Conservation (phyloP, 2,329 filamentous ascomycete species). For the Polychaeton citri region DNA sequence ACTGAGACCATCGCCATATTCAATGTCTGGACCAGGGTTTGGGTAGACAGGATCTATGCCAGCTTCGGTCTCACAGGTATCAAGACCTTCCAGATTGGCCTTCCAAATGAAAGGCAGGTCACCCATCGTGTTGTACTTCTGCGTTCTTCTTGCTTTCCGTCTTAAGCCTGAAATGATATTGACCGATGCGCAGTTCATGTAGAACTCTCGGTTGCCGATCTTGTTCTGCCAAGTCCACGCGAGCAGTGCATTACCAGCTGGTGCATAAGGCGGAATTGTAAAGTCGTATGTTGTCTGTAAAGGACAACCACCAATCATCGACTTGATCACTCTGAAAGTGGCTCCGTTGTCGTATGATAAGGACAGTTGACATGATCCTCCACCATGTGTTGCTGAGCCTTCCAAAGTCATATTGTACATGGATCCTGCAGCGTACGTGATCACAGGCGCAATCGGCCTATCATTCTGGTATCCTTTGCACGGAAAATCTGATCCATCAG, state of each 20-base stretch:
- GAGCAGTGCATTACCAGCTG: slow-evolving; percentile 48
- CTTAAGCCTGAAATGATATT: slow-evolving; percentile 34
- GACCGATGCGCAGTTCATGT: slow-evolving; percentile 72
- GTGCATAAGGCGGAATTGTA: slow-evolving; percentile 50
- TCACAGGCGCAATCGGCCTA: slow-evolving; percentile 38
- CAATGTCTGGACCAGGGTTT: slow-evolving; percentile 26
- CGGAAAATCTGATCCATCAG: slow-evolving; percentile 53
- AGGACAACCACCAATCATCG: slow-evolving; percentile 46
- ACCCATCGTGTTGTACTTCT: slow-evolving; percentile 13
- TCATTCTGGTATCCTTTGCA: slow-evolving; percentile 57
- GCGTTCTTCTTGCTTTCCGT: slow-evolving; percentile 4
- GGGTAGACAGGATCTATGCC: slow-evolving; percentile 27
- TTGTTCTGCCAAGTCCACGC: slow-evolving; percentile 48
- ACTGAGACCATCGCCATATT: slow-evolving; percentile 23
- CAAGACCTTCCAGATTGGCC: slow-evolving; percentile 29
- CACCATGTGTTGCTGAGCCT: slow-evolving; percentile 41
- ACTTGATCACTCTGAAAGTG: slow-evolving; percentile 56
- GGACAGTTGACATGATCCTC: slow-evolving; percentile 64
- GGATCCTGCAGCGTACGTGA: slow-evolving; percentile 49
- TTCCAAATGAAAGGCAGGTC: slow-evolving; percentile 30
- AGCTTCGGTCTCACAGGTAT: slow-evolving; percentile 26
- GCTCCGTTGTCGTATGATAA: slow-evolving; percentile 59
- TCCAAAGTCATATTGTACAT: slow-evolving; percentile 50
- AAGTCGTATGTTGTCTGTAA: slow-evolving; percentile 47
- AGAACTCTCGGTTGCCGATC: slow-evolving; percentile 64